phyloP scores from a whole-genome alignment of 495 filamentous ascomycete species.

The Lasiosphaeria ovina region DNA sequence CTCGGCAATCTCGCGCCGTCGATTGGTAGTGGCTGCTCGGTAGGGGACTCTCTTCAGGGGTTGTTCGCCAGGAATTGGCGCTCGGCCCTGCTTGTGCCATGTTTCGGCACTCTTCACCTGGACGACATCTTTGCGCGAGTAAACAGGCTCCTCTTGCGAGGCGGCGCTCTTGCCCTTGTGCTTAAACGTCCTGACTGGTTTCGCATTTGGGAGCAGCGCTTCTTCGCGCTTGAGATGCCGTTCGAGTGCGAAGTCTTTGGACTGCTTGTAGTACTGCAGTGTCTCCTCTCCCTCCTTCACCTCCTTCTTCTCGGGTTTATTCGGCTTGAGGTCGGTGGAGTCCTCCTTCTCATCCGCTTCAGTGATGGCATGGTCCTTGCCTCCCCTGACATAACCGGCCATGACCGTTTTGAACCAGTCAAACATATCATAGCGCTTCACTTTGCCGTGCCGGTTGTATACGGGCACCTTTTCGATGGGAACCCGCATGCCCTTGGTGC shows the following conservation, averaged over 20 bases:
- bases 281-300: conserved; percentile 73
- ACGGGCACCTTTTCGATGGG: conserved; percentile 74
- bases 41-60: conserved; percentile 86
- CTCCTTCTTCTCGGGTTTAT: conserved; percentile 68
- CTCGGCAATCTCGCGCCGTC: conserved; percentile 88
- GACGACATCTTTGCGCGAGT: conserved; percentile 73
- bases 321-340: conserved; percentile 66
- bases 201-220: conserved; percentile 67
- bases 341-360: conserved; percentile 78
- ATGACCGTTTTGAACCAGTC: conserved; percentile 87
- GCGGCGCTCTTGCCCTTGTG: conserved; percentile 63
- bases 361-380: conserved; percentile 52
- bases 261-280: conserved; percentile 81
- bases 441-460: conserved; percentile 67
- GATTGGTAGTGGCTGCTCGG: conserved; percentile 82
- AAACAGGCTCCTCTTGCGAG: conserved; percentile 75
- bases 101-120: conserved; percentile 88
- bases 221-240: conserved; percentile 92
- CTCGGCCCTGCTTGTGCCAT: conserved; percentile 95
- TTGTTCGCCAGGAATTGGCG: conserved; percentile 62
- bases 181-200: conserved; percentile 71
- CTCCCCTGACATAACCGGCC: conserved; percentile 64
- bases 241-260: conserved; percentile 78
- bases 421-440: conserved; percentile 64
- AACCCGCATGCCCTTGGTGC: conserved; percentile 83